phyloP scores from a whole-genome alignment of 2,329 filamentous ascomycete species.

The Thermothelomyces thermophilus region DNA sequence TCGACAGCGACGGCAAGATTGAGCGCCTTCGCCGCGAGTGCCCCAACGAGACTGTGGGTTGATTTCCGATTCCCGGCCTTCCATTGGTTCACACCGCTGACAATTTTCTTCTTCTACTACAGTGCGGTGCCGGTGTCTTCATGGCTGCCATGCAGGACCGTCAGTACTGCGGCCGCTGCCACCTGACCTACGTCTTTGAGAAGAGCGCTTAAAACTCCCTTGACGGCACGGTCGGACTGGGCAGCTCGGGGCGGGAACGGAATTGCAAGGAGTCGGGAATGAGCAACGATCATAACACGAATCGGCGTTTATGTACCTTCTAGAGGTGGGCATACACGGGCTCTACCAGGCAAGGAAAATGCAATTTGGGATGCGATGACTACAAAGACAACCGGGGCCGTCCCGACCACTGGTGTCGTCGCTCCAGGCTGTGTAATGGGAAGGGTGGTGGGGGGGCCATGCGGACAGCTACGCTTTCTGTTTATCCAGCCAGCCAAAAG shows the following conservation, averaged over 20 bases:
- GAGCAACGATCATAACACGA: constrained; percentile 25
- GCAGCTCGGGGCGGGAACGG: constrained; percentile 23
- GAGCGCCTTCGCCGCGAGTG: constrained; percentile 98
- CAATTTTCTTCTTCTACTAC: constrained; percentile 18
- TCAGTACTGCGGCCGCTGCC: constrained; percentile 84
- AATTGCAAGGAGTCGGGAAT: constrained; percentile 25
- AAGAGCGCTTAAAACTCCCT: constrained; percentile 52
- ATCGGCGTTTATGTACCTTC: constrained; percentile 32
- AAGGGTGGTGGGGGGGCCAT: too few species aligned
- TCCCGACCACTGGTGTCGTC: constrained; percentile 8
- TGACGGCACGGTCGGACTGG: constrained; percentile 14
- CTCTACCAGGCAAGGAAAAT: constrained; percentile 28
- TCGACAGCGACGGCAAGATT: constrained; percentile 99
- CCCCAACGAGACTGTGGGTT: constrained; percentile 76
- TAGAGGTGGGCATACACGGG: constrained; percentile 25
- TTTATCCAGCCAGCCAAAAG: constrained; percentile 11
- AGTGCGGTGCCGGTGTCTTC: constrained; percentile 99
- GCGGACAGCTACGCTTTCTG: constrained; percentile 11
- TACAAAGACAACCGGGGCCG: background rate
- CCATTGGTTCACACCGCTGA: constrained; percentile 27
- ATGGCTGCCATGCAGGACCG: constrained; percentile 99
- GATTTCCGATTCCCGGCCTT: background rate
- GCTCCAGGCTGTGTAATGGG: constrained; percentile 7
- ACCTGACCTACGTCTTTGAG: constrained; percentile 68
- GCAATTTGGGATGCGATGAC: constrained; percentile 25